Base-by-base conservation (phyloP, 2,329 filamentous ascomycete genomes). In the Botryotinia globosa region DNA sequence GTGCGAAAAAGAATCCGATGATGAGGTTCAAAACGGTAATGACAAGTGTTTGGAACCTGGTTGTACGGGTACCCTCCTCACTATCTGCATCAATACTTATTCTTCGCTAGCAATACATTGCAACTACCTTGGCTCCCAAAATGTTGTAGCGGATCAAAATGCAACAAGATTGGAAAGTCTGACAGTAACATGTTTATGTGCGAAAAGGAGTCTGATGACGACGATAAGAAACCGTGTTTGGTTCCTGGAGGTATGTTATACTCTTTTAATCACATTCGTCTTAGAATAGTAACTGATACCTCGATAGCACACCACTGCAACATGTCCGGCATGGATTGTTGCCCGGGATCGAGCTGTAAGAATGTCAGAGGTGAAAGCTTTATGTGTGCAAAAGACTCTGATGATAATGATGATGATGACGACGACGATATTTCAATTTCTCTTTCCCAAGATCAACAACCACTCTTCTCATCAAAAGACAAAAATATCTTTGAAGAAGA, bases 401-500 rank as follows among this genome's bases (percentile, higher is more conserved):
- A 69, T 66, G 39, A 69, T 66, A n/a, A 64, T 6, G 61, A 71
- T 44, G 34, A 69, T 66, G 39, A 69, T 66, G 39, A 64, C 3
- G 61, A 71, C 22, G n/a, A 63, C 16, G 54, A 72, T 59, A 6
- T 56, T 18, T 56, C 16, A 56, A 8, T n/a, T 29, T 18, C 51
- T 68, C 42, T 63, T 22, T 18, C 18, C 8, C 37, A 34, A 34
- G 18, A 39, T 18, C 39, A 69, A 48, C n/a, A 25, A n/a, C 12
- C 37, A 44, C 37, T 58, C 22, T 8, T 58, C 29, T 39, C 34
- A 9, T 16, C 5, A 32, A 58, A 69, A 25, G 34, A 58, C 37
- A 54, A 29, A 22, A 54, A 34, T 34, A 0, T 45, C 29, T 32
- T 64, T 1, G 39, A 32, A 16, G 62, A 64, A 29, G 62, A 45